These are phyloP conservation scores for Skeletonema tropicum DNA, from an alignment of 108 stramenopile genomes.

Conservation along the genomic window DNA sequence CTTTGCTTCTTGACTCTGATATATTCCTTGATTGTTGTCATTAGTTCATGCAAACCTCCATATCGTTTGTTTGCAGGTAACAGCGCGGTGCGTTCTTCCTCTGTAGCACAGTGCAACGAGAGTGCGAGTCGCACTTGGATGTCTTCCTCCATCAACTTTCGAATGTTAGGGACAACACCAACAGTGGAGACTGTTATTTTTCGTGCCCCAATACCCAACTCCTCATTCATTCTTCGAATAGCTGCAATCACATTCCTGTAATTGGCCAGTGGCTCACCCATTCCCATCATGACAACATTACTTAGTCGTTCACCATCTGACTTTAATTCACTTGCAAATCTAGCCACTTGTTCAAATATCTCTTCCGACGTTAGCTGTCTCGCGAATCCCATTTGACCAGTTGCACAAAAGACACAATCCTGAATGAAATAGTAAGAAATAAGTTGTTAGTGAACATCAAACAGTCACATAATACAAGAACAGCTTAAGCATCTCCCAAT, in stretches of 20 bases:
- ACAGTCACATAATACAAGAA: constrained; percentile 69
- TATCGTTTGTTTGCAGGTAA: constrained; percentile 92
- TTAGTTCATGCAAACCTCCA: constrained; percentile 86
- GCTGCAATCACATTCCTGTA: constrained; percentile 91
- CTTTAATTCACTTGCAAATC: constrained; percentile 71
- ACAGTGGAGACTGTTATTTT: constrained; percentile 95
- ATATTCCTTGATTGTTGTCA: constrained; percentile 83
- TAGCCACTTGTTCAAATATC: constrained; percentile 91
- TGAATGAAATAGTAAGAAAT: background rate
- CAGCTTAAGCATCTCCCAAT: background rate
- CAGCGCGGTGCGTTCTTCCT: constrained; percentile 85
- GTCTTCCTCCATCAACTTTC: constrained; percentile 61
- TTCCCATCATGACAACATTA: constrained; percentile 98
- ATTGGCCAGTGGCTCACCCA: constrained; percentile 95
- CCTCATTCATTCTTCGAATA: constrained; percentile 81
- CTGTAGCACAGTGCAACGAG: constrained; percentile 89
- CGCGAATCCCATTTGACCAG: constrained; percentile 97
- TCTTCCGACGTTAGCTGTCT: constrained; percentile 91
- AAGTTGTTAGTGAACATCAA: constrained; percentile 36
- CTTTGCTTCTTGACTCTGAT: constrained; percentile 73
- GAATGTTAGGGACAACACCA: constrained; percentile 85
- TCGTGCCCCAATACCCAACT: constrained; percentile 93
- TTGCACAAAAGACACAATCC: constrained; percentile 63
- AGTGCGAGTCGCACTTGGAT: constrained; percentile 88
- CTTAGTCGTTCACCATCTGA: constrained; percentile 68